phyloP scores from a whole-genome alignment of 2,329 filamentous ascomycete genomes.

The Cadophora gregata region DNA sequence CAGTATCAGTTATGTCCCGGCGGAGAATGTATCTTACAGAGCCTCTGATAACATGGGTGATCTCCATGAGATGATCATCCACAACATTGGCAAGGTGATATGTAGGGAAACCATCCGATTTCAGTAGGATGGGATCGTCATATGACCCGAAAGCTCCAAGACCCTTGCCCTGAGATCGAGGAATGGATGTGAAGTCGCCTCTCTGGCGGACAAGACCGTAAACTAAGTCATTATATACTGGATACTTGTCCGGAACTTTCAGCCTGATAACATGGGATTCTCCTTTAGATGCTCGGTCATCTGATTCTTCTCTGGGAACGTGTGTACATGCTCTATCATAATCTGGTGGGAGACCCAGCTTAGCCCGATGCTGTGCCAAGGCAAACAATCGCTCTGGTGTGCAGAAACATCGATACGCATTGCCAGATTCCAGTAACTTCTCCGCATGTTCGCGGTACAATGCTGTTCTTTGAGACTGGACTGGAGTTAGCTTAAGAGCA shows the following conservation, averaged over 20 bases:
- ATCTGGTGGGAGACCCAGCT: constrained; percentile 61
- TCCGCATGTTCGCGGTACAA: constrained; percentile 76
- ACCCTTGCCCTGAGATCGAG: constrained; percentile 44
- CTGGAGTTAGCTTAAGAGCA: constrained; percentile 25
- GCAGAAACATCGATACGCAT: constrained; percentile 96
- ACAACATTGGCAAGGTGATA: constrained; percentile 98
- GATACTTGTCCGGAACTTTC: constrained; percentile 65
- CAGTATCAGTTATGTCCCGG: constrained; percentile 11
- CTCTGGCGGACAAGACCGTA: constrained; percentile 70
- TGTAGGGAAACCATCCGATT: constrained; percentile 90
- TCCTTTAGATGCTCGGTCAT: constrained; percentile 69
- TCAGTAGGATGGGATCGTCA: constrained; percentile 89
- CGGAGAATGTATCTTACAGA: constrained; percentile 57
- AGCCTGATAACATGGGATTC: constrained; percentile 81
- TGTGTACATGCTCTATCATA: constrained; percentile 78
- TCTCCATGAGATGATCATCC: constrained; percentile 93
- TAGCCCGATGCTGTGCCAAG: constrained; percentile 67
- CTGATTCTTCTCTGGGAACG: constrained; percentile 70
- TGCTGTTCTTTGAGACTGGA: constrained; percentile 77
- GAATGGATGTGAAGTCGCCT: constrained; percentile 48
- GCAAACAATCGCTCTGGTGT: constrained; percentile 71
- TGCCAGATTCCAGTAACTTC: constrained; percentile 69
- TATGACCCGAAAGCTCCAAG: constrained; percentile 45
- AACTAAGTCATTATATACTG: constrained; percentile 76
- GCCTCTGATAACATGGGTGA: constrained; percentile 93